Percentiles rank a stretch among this genome's conserved stretches.
Conservation (phyloP, 225 moss, liverwort and hornwort genomes). For the Asterella californica region DNA sequence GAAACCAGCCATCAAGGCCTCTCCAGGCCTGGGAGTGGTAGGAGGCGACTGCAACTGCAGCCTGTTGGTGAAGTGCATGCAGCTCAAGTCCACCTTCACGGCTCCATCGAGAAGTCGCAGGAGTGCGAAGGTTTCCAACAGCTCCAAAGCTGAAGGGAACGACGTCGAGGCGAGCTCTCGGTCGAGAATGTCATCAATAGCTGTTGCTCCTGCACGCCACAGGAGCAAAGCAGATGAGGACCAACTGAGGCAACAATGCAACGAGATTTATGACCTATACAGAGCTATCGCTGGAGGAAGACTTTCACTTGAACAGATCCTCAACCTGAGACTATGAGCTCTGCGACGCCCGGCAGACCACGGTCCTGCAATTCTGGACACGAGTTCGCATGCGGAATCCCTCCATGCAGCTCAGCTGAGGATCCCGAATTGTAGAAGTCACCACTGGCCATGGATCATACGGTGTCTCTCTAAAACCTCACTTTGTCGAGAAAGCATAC, state of each 20-base stretch:
- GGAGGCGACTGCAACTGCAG: neutral
- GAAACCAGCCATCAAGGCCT: neutral
- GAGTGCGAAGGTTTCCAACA: neutral
- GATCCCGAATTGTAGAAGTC: neutral
- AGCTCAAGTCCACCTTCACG: neutral
- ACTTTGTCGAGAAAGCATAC: neutral
- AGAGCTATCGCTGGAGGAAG: neutral
- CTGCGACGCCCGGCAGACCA: too few species aligned
- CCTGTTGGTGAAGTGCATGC: neutral
- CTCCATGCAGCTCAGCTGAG: neutral
- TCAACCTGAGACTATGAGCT: constrained; percentile 5
- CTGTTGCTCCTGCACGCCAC: neutral
- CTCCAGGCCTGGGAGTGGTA: neutral
- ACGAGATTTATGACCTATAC: neutral
- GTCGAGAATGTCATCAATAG: neutral
- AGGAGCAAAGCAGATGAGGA: constrained; percentile 6
- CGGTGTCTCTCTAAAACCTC: neutral
- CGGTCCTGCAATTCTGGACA: neutral
- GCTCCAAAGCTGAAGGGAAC: neutral
- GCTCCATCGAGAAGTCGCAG: neutral
- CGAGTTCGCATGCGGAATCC: neutral
- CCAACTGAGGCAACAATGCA: neutral
- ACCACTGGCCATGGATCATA: neutral
- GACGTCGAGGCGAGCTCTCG: neutral
- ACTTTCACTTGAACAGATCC: constrained; percentile 5